A percentile compares a stretch with the other conserved stretches of the same genome.
phyloP scores from a whole-genome alignment of 225 moss, liverwort and hornwort species.

The Polytrichum formosum region DNA sequence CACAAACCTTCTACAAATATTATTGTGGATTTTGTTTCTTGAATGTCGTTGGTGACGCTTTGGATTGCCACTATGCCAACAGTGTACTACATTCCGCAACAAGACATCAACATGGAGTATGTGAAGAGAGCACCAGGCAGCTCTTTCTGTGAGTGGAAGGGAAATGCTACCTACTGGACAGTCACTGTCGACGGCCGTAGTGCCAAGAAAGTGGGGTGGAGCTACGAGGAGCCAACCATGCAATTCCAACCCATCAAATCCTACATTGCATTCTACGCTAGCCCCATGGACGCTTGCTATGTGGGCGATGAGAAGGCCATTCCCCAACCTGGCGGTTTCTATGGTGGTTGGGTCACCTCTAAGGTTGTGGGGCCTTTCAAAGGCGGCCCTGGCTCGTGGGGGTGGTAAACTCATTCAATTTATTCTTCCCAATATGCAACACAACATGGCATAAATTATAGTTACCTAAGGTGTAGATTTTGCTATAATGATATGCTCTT shows the following conservation, averaged over 20 bases:
- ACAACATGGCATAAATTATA: too few species aligned
- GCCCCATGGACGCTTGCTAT: slow-evolving; percentile 85
- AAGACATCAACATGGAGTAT: slow-evolving; percentile 65
- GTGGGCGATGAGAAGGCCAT: slow-evolving; percentile 77
- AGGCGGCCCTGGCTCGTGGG: slow-evolving; percentile 73
- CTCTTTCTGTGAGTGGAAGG: slow-evolving; percentile 89
- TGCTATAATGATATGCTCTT: too few species aligned
- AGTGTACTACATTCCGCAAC: slow-evolving; percentile 80
- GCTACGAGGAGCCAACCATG: slow-evolving; percentile 70
- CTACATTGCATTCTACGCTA: slow-evolving; percentile 66
- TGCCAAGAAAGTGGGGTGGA: slow-evolving; percentile 81
- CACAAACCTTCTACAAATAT: too few species aligned
- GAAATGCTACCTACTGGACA: slow-evolving; percentile 79
- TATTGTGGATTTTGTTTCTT: too few species aligned
- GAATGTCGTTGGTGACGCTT: neutral
- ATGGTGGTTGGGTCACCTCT: slow-evolving; percentile 85
- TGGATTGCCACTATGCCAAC: slow-evolving; percentile 3
- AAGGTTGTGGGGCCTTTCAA: slow-evolving; percentile 88
- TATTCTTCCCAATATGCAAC: too few species aligned
- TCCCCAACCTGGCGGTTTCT: slow-evolving; percentile 87
- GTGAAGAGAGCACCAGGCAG: slow-evolving; percentile 56
- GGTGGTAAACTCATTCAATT: slow-evolving; percentile 33
- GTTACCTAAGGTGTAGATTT: too few species aligned
- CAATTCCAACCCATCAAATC: slow-evolving; percentile 63
- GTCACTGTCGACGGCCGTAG: slow-evolving; percentile 56